Conservation (phyloP, 768 basidiomycete species). For the Pulveroboletus sp. region DNA sequence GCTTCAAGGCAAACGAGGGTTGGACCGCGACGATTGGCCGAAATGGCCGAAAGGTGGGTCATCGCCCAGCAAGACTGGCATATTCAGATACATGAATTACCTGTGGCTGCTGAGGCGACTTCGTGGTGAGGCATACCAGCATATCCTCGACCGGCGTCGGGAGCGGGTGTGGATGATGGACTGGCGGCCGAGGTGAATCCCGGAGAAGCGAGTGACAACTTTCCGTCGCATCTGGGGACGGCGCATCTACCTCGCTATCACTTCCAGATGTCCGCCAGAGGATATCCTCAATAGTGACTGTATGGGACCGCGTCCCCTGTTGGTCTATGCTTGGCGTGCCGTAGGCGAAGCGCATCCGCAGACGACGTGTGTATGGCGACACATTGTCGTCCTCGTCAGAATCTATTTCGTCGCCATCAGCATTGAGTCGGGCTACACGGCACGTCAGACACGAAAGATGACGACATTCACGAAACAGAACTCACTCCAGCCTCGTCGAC, state of each 20-base stretch:
- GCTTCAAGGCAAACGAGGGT: not conserved
- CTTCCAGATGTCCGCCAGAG: slow-evolving; percentile 24
- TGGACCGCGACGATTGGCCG: not conserved
- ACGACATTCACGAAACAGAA: not conserved
- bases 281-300: slow-evolving; percentile 24
- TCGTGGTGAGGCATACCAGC: slow-evolving; percentile 28
- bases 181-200: slow-evolving; percentile 6
- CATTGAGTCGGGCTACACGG: slow-evolving; percentile 33
- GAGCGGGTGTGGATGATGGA: slow-evolving; percentile 40
- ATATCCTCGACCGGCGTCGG: slow-evolving; percentile 55
- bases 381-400: slow-evolving; percentile 50
- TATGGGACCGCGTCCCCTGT: slow-evolving; percentile 27
- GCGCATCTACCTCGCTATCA: slow-evolving; percentile 17
- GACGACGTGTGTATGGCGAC: slow-evolving; percentile 49
- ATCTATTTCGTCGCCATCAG: slow-evolving; percentile 61
- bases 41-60: slow-evolving; percentile 3
- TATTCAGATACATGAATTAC: slow-evolving; percentile 23
- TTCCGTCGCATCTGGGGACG: slow-evolving; percentile 21
- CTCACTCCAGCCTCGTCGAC: slow-evolving; percentile 33
- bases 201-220: slow-evolving; percentile 11
- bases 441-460: slow-evolving; percentile 5
- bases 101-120: slow-evolving; percentile 5
- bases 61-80: slow-evolving; percentile 31
- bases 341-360: slow-evolving; percentile 36
- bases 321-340: slow-evolving; percentile 19